These are phyloP conservation scores for Clarireedia sp. DNA, from an alignment of 2,329 filamentous ascomycete genomes.

Conservation along the genomic window DNA sequence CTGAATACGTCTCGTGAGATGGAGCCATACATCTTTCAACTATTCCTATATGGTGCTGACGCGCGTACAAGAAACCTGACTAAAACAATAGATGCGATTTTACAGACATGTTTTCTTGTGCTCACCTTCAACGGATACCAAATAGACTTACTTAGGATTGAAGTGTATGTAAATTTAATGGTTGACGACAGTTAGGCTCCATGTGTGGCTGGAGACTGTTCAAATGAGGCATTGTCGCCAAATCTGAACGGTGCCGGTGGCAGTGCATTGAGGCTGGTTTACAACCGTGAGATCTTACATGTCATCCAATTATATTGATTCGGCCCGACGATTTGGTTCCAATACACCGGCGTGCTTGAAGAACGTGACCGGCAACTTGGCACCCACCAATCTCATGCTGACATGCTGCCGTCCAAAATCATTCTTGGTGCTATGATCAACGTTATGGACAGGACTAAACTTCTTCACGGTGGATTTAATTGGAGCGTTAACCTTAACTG, in stretches of 20 bases:
- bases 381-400: conserved; percentile 13
- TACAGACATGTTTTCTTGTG: background rate
- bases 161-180: background rate
- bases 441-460: conserved; percentile 29
- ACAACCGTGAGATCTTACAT: background rate
- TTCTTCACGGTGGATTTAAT: conserved; percentile 33
- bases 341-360: no score
- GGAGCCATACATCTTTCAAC: no score
- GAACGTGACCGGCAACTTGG: conserved; percentile 16
- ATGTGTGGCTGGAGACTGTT: background rate
- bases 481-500: conserved; percentile 21
- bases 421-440: conserved; percentile 5
- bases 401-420: conserved; percentile 5
- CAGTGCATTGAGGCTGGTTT: background rate
- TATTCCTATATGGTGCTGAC: no score
- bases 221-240: background rate
- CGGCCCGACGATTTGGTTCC: background rate
- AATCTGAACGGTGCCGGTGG: background rate
- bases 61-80: conserved; percentile 28
- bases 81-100: background rate
- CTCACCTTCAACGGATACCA: background rate
- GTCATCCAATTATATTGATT: background rate
- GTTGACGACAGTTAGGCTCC: background rate
- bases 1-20: no score
- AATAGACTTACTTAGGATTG: background rate